phyloP scores from a whole-genome alignment of 1,284 basidiomycete species.

The Naganishia sp. region DNA sequence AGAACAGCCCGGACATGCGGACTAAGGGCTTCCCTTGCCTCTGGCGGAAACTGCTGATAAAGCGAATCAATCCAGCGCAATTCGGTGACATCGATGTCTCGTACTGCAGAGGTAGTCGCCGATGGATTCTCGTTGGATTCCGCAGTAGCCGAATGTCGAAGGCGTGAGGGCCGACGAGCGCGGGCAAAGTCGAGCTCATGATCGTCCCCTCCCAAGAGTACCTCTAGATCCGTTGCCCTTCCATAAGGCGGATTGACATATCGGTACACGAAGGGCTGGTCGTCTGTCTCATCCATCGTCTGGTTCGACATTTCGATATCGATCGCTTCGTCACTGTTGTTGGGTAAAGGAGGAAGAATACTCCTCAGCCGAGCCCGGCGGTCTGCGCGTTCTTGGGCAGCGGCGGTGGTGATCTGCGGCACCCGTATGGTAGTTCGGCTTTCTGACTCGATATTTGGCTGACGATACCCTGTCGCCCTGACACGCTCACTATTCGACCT shows the following conservation, averaged over 20 bases:
- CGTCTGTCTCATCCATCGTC: constrained; percentile 24
- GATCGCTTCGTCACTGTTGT: constrained; percentile 17
- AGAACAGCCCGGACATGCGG: constrained; percentile 13
- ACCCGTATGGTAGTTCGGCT: background rate
- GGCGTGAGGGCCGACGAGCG: constrained; percentile 16
- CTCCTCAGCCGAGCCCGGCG: constrained; percentile 5
- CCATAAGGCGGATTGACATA: background rate
- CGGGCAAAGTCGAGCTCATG: constrained; percentile 10
- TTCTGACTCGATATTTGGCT: no score
- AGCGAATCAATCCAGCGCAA: constrained; percentile 18
- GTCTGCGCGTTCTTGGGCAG: background rate
- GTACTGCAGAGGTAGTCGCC: background rate
- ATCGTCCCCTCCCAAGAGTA: constrained; percentile 17
- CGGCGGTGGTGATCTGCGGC: no score
- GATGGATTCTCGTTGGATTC: constrained; percentile 1
- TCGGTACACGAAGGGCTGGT: background rate
- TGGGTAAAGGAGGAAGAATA: constrained; percentile 14
- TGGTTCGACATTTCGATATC: constrained; percentile 26
- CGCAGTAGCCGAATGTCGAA: constrained; percentile 23
- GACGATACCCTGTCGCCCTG: constrained; percentile 4
- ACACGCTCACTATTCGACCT: background rate
- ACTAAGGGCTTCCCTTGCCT: background rate
- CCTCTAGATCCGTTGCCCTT: constrained; percentile 11
- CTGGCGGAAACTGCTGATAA: constrained; percentile 12
- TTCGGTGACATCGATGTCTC: constrained; percentile 13